Percentiles rank a stretch among this genome's conserved stretches.
phyloP scores from a whole-genome alignment of 1,284 basidiomycete genomes.

The Melampsora larici-populina region DNA sequence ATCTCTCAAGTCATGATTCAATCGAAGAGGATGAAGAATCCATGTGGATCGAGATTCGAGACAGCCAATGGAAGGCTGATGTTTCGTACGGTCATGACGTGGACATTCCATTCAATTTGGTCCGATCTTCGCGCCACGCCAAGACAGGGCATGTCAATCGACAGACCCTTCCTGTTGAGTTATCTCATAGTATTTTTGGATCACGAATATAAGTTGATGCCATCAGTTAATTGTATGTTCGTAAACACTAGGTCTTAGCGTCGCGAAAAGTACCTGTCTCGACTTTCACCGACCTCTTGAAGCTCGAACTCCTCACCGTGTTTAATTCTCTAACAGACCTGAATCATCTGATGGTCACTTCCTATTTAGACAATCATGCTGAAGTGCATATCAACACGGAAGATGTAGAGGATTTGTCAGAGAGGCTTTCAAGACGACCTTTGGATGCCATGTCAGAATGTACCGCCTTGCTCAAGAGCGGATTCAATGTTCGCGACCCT shows the following conservation, averaged over 20 bases:
- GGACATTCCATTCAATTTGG: conserved; percentile 19
- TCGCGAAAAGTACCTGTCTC: conserved; percentile 17
- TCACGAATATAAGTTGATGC: not conserved
- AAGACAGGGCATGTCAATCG: conserved; percentile 28
- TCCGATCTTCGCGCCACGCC: conserved; percentile 10
- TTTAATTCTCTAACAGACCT: conserved; percentile 5
- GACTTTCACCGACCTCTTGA: conserved; percentile 21
- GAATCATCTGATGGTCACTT: not conserved
- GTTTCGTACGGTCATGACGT: conserved; percentile 13
- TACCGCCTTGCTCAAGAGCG: conserved; percentile 19
- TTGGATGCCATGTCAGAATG: conserved; percentile 8
- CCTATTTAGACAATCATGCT: conserved; percentile 7
- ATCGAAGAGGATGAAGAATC: conserved; percentile 4
- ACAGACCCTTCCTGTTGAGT: conserved; percentile 38
- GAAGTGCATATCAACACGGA: not conserved
- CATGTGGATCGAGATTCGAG: conserved; percentile 38
- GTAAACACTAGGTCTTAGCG: conserved; percentile 14
- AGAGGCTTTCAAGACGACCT: conserved; percentile 30
- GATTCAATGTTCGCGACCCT: conserved; percentile 11
- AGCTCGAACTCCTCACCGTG: not conserved
- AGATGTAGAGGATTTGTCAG: not conserved
- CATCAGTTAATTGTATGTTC: not conserved
- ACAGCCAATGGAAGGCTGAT: conserved; percentile 41
- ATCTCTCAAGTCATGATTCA: not conserved
- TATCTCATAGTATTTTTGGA: not conserved